Evolutionary conservation across 2,329 filamentous ascomycete species (phyloP), one percentile per base, ranked within the genome.

Genomic region (Coniella lustricola): DNA sequence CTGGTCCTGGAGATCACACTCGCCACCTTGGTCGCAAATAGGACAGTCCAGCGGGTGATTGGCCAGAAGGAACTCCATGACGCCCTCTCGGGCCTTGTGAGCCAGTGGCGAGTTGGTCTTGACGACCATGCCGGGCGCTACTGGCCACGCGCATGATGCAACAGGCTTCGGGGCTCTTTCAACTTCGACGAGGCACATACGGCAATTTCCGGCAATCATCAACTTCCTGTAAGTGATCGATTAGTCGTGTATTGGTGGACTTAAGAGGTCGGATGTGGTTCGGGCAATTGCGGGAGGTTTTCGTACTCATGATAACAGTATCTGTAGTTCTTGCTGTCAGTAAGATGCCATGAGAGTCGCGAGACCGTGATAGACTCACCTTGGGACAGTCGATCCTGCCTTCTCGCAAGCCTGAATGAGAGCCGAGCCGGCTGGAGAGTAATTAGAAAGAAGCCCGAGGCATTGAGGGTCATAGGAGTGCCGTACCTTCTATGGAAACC

Each of bases 371-470:
- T 41, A 20, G 37, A 64, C 75, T 61, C 71, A 87, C 85, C 85
- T 90, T 60, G 91, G 91, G 64, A 97, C 78, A 54, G 86, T 93
- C 57, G 77, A 80, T 64, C 93, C 93, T 57, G 91, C 93, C 76
- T 98, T 96, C 74, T 98, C 93, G 76, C 93, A 98, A 65, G 93
- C 93, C 75, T 98, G 93, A 67, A 98, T 98, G 62, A 98, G 80
- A 64, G 93, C 91, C 61, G 93, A 93, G 58, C 91, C 91, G 71
- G 91, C 91, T 95, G 67, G 68, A 58, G 60, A 43, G 52, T 54
- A 41, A 47, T 53, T 35, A 53, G 50, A 21, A 16, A 32, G 35
- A 34, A 36, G n/a, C n/a, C 12, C 34, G 45, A 50, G 25, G 36
- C 52, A 52, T 49, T 49, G 43, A 31, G 20, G 44, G 52, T 46